Evolutionary conservation across 495 filamentous ascomycete genomes (phyloP).

Genomic region (Penicillium ochrochloron): DNA sequence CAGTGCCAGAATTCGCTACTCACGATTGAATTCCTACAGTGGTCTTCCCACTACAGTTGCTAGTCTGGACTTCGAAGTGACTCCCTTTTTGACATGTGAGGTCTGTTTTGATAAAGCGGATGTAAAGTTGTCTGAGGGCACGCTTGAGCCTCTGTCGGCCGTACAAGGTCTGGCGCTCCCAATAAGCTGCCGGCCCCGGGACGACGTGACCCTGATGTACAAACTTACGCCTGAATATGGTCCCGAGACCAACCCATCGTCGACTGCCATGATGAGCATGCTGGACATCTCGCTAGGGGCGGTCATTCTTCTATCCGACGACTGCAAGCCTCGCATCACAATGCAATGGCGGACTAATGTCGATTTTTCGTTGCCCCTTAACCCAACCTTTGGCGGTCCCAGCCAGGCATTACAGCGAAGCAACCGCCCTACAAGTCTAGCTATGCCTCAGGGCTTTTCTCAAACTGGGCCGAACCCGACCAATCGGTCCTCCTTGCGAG

Average conservation of each 20-base stretch:
- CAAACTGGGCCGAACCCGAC: conserved; percentile 35
- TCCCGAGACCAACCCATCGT: conserved; percentile 52
- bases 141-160: conserved; percentile 68
- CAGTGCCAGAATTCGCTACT: conserved; percentile 83
- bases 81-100: conserved; percentile 76
- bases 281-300: conserved; percentile 70
- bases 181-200: conserved; percentile 72
- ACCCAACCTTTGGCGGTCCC: conserved; percentile 64
- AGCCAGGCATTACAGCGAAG: conserved; percentile 57
- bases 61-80: conserved; percentile 86
- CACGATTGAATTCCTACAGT: conserved; percentile 67
- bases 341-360: conserved; percentile 84
- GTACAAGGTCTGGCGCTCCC: conserved; percentile 63
- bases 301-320: conserved; percentile 62
- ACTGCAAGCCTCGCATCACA: conserved; percentile 71
- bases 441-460: conserved; percentile 32
- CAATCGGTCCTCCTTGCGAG: conserved; percentile 58
- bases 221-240: conserved; percentile 70
- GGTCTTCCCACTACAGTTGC: conserved; percentile 73
- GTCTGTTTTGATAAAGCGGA: conserved; percentile 69
- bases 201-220: conserved; percentile 86
- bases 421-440: conserved; percentile 60
- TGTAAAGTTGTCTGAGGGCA: conserved; percentile 68
- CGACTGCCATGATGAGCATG: conserved; percentile 53
- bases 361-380: conserved; percentile 77